phyloP scores from a whole-genome alignment of 495 filamentous ascomycete species.

The Astrothelium subdiscretum region DNA sequence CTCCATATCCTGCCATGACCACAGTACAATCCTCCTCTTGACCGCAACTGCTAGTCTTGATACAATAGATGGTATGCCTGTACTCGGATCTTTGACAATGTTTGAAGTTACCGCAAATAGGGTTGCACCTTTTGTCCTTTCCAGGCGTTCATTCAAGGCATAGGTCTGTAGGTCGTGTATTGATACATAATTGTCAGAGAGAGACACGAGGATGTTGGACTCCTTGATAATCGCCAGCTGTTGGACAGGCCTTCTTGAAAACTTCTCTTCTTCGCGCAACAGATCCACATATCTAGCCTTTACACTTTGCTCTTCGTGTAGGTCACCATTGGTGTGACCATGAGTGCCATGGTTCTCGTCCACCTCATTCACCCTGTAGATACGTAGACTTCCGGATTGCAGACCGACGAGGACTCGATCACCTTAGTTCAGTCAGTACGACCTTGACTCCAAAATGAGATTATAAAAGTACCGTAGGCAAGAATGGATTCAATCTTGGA shows the following conservation, averaged over 20 bases:
- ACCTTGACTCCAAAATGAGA: background rate
- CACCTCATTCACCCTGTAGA: constrained; percentile 78
- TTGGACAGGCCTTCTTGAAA: constrained; percentile 77
- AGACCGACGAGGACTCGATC: constrained; percentile 85
- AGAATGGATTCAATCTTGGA: constrained; percentile 90
- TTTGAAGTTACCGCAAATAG: constrained; percentile 90
- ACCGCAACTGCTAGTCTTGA: constrained; percentile 82
- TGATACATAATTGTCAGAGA: constrained; percentile 77
- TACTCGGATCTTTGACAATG: constrained; percentile 77
- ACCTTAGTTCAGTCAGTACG: constrained; percentile 35
- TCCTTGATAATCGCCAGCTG: constrained; percentile 94
- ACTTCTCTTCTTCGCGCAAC: constrained; percentile 83
- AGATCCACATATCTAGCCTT: constrained; percentile 61
- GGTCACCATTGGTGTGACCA: constrained; percentile 18
- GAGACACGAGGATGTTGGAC: constrained; percentile 75
- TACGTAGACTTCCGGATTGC: constrained; percentile 75
- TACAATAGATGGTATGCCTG: constrained; percentile 80
- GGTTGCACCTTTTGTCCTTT: constrained; percentile 74
- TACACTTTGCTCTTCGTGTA: constrained; percentile 27
- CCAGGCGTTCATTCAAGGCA: constrained; percentile 63
- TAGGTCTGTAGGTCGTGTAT: constrained; percentile 83
- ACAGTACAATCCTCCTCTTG: constrained; percentile 78
- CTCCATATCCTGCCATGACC: constrained; percentile 95
- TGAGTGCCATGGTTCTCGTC: constrained; percentile 16
- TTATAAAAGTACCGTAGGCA: constrained; percentile 54